A percentile compares a stretch with the other conserved stretches of the same genome.
These are phyloP conservation scores for Solidago caesia DNA, from an alignment of 129 eudicot species.

Conservation along the genomic window DNA sequence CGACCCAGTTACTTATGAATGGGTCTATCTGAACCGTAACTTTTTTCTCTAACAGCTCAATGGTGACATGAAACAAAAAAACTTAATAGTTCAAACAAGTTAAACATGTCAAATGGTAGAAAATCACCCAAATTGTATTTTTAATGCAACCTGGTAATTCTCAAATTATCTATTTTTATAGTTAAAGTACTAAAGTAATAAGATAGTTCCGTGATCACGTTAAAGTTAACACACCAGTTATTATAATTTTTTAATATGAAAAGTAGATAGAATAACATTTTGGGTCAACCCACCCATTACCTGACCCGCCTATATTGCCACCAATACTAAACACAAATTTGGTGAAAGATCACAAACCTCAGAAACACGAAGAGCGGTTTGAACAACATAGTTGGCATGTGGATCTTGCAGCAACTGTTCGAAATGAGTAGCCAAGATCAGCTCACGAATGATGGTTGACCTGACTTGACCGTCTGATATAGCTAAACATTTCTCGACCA, in stretches of 20 bases:
- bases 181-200: not conserved
- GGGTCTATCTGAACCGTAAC: no score
- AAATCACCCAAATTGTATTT: slow-evolving; percentile 1
- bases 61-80: no score
- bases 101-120: not conserved
- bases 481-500: slow-evolving; percentile 59
- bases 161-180: not conserved
- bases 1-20: no score
- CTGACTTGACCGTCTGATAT: slow-evolving; percentile 41
- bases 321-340: not conserved
- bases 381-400: slow-evolving; percentile 83
- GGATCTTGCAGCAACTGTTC: slow-evolving; percentile 89
- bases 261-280: not conserved
- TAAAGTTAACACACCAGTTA: not conserved
- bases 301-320: not conserved
- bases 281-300: not conserved
- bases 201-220: not conserved
- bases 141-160: not conserved
- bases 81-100: not conserved
- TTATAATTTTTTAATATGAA: not conserved
- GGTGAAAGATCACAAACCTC: slow-evolving; percentile 51
- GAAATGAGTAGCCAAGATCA: slow-evolving; percentile 59
- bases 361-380: slow-evolving; percentile 62
- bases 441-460: slow-evolving; percentile 61
- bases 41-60: no score